Base-by-base conservation (phyloP, 2,329 filamentous ascomycete genomes). In the Lojkania enalia region DNA sequence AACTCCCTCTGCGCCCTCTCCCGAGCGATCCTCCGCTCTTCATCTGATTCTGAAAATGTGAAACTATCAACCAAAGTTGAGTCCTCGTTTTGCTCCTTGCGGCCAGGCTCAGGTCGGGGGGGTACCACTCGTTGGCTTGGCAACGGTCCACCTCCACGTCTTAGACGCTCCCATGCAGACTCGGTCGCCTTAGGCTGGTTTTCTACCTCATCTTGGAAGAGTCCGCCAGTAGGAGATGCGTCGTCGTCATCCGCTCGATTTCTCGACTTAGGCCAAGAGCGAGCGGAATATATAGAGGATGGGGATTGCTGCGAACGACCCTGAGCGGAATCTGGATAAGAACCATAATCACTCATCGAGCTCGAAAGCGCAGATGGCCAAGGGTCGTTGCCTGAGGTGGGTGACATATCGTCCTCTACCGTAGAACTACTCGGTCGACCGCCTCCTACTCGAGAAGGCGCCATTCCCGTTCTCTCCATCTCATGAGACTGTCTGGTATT, bases 1-100 rank as follows among this genome's bases (percentile, higher is more conserved):
- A 79, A 79, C 19, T 78, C 74, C 41, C 64, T 71, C 58, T 79
- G 76, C 19, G 75, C 75, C 48, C 76, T 70, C 30, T 66, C 55
- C 46, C 69, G 73, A 11, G 74, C 74, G 20, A 65, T 54, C 35
- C 71, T 67, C 18, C 69, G 65, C 27, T 78, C 74, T 42, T 74
- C 71, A 4, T 74, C 71, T 1, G 61, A 63, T 1, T 61, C 61
- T 0, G 68, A 71, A 54, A 77, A 78, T 11, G 67, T 66, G 41
- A 75, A 79, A 25, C 66, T 69, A 42, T 78, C 75, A 2, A 69
- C 68, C 4, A 58, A 42, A 1, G 67, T 68, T 12, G 70, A 67
- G 0, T 54, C 60, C 5, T 67, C 60, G 15, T 46, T 58, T 27
- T 63, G 55, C 39, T 64, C 58, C 20, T 51, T 55, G 31, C 51